Base-by-base conservation (phyloP, 176 grass and related monocot species). In the Cenchrus americanus region DNA sequence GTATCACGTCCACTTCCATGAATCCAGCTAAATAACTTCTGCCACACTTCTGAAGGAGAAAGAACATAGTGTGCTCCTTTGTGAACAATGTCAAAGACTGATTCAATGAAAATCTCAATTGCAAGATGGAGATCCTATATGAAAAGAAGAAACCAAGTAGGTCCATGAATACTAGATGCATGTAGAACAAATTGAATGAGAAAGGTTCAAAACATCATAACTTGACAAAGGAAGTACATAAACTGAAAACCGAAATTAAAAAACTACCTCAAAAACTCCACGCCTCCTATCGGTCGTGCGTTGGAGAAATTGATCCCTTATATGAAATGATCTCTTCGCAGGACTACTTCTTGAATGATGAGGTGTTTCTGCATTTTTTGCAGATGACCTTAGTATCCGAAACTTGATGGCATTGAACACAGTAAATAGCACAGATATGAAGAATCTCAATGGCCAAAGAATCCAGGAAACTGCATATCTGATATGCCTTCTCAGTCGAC, bases 41-140 rank as follows among this genome's bases (percentile, higher is more conserved):
- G 85, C 80, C 85, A 88, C 55, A 91, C 79, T 85, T 98, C 89
- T 65, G 93, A 91, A 82, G 96, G 96, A 63, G 96, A 98, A 72
- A 95, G 69, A 87, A 98, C 80, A 79, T 93, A 93, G 86, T 98
- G 96, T 73, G 80, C 93, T 64, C 81, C 89, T 79, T 92, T 92
- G 77, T 98, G 96, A 63, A 90, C 85, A 66, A 84, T 91, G 7
- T 95, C 96, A 69, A 98, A 98, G 74, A 86, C 80, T 37, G 96
- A 98, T 84, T 98, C 96, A 68, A 98, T 95, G 82, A 93, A 95
- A 78, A 95, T 98, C 81, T 98, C 96, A 21, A 98, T 88, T 74
- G 93, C 93, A 77, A 98, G 82, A 89, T 98, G 92, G 17, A 98
- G 87, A 90, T 95, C 96, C 95, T 95, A 86, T 53, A 49, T 64